These are phyloP conservation scores for Cercospora brassicicola DNA, from an alignment of 2,329 filamentous ascomycete genomes.

Conservation along the genomic window DNA sequence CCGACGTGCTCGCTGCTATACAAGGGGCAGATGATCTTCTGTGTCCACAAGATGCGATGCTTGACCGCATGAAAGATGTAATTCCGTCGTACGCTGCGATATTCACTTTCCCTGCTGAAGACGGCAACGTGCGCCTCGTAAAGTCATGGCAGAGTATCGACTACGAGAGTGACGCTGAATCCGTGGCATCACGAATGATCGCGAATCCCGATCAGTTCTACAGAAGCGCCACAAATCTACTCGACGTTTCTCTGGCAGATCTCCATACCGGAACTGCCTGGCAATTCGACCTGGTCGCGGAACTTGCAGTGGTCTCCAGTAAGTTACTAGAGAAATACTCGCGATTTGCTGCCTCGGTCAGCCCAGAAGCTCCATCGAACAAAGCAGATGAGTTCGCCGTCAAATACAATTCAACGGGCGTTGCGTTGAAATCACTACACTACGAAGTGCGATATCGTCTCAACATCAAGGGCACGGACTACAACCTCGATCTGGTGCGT, in stretches of 20 bases:
- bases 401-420: constrained; percentile 17
- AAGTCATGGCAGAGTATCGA: constrained; percentile 31
- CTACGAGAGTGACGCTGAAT: not conserved
- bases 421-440: constrained; percentile 24
- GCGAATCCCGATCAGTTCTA: constrained; percentile 28
- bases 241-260: constrained; percentile 35
- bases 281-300: constrained; percentile 35
- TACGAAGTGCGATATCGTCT: constrained; percentile 34
- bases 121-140: constrained; percentile 30
- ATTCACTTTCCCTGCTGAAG: constrained; percentile 32
- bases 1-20: constrained; percentile 23
- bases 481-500: constrained; percentile 34
- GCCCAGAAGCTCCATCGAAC: constrained; percentile 13
- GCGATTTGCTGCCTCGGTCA: constrained; percentile 29
- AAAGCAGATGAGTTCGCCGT: constrained; percentile 22
- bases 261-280: constrained; percentile 34
- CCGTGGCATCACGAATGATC: constrained; percentile 6
- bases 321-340: constrained; percentile 19
- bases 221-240: constrained; percentile 23
- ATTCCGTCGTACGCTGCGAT: constrained; percentile 34
- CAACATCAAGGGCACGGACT: constrained; percentile 32
- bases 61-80: constrained; percentile 29
- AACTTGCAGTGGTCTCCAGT: constrained; percentile 23
- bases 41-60: constrained; percentile 27
- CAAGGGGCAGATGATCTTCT: constrained; percentile 28